Evolutionary conservation across 2,329 filamentous ascomycete species (phyloP).

Genomic region (Pseudogymnoascus sp.): DNA sequence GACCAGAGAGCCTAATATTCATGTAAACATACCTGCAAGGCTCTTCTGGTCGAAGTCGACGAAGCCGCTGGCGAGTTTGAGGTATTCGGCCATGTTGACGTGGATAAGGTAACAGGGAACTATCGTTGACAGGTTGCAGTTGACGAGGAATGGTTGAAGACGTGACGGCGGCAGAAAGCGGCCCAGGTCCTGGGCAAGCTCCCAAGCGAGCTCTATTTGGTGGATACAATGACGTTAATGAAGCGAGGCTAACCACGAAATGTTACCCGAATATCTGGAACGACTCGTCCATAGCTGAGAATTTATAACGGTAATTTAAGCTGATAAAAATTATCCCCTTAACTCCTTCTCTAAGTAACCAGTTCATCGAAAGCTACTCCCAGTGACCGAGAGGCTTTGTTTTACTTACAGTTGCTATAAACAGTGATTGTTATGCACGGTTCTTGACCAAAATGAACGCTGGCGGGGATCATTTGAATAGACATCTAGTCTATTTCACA

Average conservation of each 20-base stretch:
- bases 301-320: background rate
- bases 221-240: constrained; percentile 9
- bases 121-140: background rate
- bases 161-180: constrained; percentile 3
- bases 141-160: background rate
- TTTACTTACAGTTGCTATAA: background rate
- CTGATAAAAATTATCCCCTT: background rate
- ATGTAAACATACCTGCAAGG: constrained; percentile 49
- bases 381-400: background rate
- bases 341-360: background rate
- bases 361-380: background rate
- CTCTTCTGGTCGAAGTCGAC: constrained; percentile 61
- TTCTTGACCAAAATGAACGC: background rate
- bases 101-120: background rate
- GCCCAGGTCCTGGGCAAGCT: constrained; percentile 8
- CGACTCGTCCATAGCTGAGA: background rate
- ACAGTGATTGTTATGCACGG: background rate
- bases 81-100: constrained; percentile 3
- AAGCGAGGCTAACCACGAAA: background rate
- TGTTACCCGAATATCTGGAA: background rate
- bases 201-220: constrained; percentile 9
- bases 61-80: constrained; percentile 13
- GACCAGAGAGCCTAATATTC: constrained; percentile 7
- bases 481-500: background rate
- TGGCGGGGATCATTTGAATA: background rate